Evolutionary conservation across 2,329 filamentous ascomycete genomes (phyloP).

Genomic region (Fusarium sp.): DNA sequence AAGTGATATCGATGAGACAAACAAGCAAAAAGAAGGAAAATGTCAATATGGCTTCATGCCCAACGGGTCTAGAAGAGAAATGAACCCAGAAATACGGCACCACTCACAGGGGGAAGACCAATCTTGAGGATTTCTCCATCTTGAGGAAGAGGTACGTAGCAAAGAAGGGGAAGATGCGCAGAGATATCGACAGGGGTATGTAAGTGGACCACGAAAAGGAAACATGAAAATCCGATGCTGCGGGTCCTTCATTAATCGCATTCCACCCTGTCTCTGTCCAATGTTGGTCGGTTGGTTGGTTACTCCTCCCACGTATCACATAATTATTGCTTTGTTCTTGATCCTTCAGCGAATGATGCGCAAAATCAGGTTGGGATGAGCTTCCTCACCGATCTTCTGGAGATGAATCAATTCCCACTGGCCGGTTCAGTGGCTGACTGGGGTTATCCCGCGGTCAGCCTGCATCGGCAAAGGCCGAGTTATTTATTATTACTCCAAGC

Average conservation of each 20-base stretch:
- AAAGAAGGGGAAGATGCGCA: slow-evolving; percentile 31
- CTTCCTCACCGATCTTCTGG: slow-evolving; percentile 24
- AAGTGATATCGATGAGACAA: slow-evolving; percentile 19
- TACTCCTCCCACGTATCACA: not conserved
- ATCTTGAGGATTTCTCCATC: slow-evolving; percentile 12
- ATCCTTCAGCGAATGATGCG: slow-evolving; percentile 18
- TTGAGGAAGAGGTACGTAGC: slow-evolving; percentile 12
- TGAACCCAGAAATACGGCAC: slow-evolving; percentile 11
- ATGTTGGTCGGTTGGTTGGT: not conserved
- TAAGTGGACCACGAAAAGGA: slow-evolving; percentile 36
- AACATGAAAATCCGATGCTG: slow-evolving; percentile 30
- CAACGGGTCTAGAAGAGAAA: slow-evolving; percentile 2
- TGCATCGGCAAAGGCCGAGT: slow-evolving; percentile 48
- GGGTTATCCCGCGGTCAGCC: slow-evolving; percentile 33
- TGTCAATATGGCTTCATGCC: not conserved
- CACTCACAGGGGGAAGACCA: not conserved
- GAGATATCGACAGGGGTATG: slow-evolving; percentile 23
- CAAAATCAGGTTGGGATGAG: slow-evolving; percentile 20
- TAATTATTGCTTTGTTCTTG: slow-evolving; percentile 28
- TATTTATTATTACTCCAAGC: not conserved
- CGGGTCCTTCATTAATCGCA: slow-evolving; percentile 25
- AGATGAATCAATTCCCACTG: slow-evolving; percentile 35
- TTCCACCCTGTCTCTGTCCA: slow-evolving; percentile 4
- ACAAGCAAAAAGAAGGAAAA: slow-evolving; percentile 22
- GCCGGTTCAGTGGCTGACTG: slow-evolving; percentile 47